Percentiles rank a stretch among this genome's conserved stretches.
Evolutionary conservation across 306 rosid species (phyloP).

Genomic region (Lathyrus sativus): DNA sequence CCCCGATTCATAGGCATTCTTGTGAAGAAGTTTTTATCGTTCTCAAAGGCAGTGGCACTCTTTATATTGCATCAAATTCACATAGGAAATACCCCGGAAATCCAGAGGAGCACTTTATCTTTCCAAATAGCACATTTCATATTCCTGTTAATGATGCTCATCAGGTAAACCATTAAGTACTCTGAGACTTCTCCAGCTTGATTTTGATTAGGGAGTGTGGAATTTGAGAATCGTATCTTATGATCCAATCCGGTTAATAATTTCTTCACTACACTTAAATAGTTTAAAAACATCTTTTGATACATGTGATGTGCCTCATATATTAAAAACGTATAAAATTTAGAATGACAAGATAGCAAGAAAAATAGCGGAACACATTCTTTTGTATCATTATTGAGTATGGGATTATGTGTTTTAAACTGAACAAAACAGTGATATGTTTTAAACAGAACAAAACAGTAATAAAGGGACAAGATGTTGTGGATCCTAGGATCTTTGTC

Average conservation of each 20-base stretch:
- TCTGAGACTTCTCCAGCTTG: slow-evolving; percentile 8
- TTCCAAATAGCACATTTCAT: slow-evolving; percentile 73
- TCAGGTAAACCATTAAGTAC: slow-evolving; percentile 58
- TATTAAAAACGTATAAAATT: neutral
- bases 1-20: slow-evolving; percentile 93
- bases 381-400: slow-evolving; percentile 10
- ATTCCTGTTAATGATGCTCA: slow-evolving; percentile 84
- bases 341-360: slow-evolving; percentile 1
- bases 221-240: slow-evolving; percentile 21
- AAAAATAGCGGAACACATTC: slow-evolving; percentile 4
- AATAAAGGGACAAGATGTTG: slow-evolving; percentile 3
- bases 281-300: slow-evolving; percentile 31
- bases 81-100: slow-evolving; percentile 65
- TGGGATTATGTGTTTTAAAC: slow-evolving; percentile 1
- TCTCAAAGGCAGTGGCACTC: slow-evolving; percentile 83
- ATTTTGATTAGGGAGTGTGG: slow-evolving; percentile 20
- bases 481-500: slow-evolving; percentile 1
- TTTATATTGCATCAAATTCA: slow-evolving; percentile 71
- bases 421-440: slow-evolving; percentile 13
- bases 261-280: slow-evolving; percentile 1
- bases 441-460: slow-evolving; percentile 15
- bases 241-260: neutral
- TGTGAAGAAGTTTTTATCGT: slow-evolving; percentile 92
- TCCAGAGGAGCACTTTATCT: slow-evolving; percentile 64
- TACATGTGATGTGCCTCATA: slow-evolving; percentile 8